phyloP scores from a whole-genome alignment of 495 filamentous ascomycete genomes.

The Neurospora tetrasperma region DNA sequence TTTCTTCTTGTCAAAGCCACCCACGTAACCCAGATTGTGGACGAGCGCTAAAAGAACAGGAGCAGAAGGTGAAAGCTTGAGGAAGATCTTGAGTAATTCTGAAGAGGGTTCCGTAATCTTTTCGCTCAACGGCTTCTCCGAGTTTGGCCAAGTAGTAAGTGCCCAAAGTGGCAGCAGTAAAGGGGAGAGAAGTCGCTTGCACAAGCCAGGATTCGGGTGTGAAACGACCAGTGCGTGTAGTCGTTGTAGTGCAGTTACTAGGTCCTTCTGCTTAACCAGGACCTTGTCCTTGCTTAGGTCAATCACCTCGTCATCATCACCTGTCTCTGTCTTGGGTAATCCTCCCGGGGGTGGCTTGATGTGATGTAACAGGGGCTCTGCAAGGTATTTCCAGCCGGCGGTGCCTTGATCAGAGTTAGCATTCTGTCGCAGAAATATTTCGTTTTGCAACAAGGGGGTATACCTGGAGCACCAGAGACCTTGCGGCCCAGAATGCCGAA shows the following conservation, averaged over 20 bases:
- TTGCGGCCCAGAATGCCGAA: conserved; percentile 62
- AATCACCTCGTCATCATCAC: conserved; percentile 21
- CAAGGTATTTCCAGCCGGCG: conserved; percentile 59
- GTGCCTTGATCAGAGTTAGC: conserved; percentile 30
- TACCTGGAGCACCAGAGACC: conserved; percentile 55
- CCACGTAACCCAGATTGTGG: conserved; percentile 31
- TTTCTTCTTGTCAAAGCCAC: conserved; percentile 18
- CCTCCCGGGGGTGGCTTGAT: conserved; percentile 44
- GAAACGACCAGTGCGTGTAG: conserved; percentile 49
- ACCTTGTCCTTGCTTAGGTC: conserved; percentile 30
- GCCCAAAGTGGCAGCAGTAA: conserved; percentile 62
- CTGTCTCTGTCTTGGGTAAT: conserved; percentile 3
- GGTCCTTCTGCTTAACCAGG: conserved; percentile 32
- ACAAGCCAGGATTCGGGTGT: conserved; percentile 64
- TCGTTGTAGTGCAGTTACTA: conserved; percentile 43
- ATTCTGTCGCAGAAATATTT: neutral
- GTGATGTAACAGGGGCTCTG: conserved; percentile 50
- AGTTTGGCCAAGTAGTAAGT: conserved; percentile 43
- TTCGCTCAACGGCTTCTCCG: conserved; percentile 13
- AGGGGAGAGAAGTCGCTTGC: conserved; percentile 55
- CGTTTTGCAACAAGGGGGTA: neutral
- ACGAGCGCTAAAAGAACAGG: conserved; percentile 32
- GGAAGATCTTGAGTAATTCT: conserved; percentile 33
- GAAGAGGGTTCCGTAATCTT: conserved; percentile 28
- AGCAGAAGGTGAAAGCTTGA: conserved; percentile 36